These are phyloP conservation scores for Pythium phragmitis DNA, from an alignment of 352 stramenopile genomes.

Conservation along the genomic window DNA sequence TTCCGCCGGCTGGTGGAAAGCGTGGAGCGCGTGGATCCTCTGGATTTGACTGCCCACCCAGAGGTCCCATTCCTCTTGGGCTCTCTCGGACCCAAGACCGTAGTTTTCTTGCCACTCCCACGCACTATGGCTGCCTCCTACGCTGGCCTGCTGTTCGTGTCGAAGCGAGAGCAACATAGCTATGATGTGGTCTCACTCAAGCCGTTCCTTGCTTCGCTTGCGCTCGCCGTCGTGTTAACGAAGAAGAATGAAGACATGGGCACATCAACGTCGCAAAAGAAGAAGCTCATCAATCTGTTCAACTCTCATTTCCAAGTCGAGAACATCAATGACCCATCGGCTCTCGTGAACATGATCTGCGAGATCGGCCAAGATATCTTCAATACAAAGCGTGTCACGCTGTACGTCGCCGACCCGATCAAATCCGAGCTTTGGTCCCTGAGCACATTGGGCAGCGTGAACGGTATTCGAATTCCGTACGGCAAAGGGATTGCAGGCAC, in stretches of 20 bases:
- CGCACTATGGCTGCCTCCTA: constrained; percentile 33
- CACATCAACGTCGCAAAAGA: constrained; percentile 61
- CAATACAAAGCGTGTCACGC: constrained; percentile 62
- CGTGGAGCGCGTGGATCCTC: constrained; percentile 28
- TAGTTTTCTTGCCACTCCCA: constrained; percentile 56
- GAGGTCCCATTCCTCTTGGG: constrained; percentile 29
- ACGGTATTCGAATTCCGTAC: constrained; percentile 72
- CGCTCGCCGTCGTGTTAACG: constrained; percentile 43
- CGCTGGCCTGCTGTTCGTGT: constrained; percentile 48
- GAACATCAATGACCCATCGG: constrained; percentile 66
- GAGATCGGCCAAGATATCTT: constrained; percentile 66
- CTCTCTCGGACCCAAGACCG: constrained; percentile 17
- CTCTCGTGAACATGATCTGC: constrained; percentile 73
- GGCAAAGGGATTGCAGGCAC: constrained; percentile 75
- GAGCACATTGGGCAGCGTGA: constrained; percentile 66
- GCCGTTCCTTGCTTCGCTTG: constrained; percentile 49
- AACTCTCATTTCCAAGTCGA: constrained; percentile 66
- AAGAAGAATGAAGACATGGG: constrained; percentile 62
- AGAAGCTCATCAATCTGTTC: constrained; percentile 63
- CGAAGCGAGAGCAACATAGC: constrained; percentile 14
- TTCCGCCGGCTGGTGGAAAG: constrained; percentile 45
- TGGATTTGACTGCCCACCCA: constrained; percentile 44
- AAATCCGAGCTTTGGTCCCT: constrained; percentile 77
- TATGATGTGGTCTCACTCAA: constrained; percentile 37
- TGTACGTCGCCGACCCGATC: constrained; percentile 76